Conservation (phyloP, 306 rosid species). For the Comarum palustre region DNA sequence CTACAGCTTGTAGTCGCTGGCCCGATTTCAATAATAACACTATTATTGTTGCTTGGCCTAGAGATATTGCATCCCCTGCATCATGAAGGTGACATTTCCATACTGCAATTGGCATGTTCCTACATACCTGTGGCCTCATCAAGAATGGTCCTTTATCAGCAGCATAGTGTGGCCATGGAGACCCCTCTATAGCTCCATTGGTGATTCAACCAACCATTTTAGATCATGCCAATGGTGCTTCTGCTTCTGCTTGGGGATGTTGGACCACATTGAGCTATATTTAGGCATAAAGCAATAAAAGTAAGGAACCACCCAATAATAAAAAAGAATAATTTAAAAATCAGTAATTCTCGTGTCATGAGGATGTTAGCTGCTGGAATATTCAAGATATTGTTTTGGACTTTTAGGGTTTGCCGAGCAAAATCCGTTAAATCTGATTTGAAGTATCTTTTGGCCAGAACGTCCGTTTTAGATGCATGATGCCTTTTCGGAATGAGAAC, state of each 20-base stretch:
- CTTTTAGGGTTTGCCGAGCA: too few species aligned
- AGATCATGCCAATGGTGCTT: constrained; percentile 8
- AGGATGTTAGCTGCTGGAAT: too few species aligned
- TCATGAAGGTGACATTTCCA: background rate
- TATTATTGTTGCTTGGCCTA: background rate
- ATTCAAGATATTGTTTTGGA: too few species aligned
- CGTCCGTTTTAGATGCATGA: too few species aligned
- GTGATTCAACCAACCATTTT: background rate
- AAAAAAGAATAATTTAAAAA: too few species aligned
- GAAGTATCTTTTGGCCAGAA: too few species aligned
- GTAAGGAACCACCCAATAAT: too few species aligned
- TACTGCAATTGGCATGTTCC: constrained; percentile 14
- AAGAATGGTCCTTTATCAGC: background rate
- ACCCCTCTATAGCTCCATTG: background rate
- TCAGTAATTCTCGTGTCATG: too few species aligned
- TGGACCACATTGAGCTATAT: too few species aligned
- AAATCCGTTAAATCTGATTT: too few species aligned
- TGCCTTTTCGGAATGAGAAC: too few species aligned
- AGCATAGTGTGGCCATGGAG: background rate
- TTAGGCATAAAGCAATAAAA: too few species aligned
- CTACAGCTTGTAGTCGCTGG: background rate
- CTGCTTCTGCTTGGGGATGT: background rate
- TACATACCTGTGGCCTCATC: constrained; percentile 8
- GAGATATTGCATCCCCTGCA: background rate
- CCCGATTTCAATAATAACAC: background rate